Evolutionary conservation across 2,329 filamentous ascomycete genomes (phyloP).

Genomic region (Fusarium sp.): DNA sequence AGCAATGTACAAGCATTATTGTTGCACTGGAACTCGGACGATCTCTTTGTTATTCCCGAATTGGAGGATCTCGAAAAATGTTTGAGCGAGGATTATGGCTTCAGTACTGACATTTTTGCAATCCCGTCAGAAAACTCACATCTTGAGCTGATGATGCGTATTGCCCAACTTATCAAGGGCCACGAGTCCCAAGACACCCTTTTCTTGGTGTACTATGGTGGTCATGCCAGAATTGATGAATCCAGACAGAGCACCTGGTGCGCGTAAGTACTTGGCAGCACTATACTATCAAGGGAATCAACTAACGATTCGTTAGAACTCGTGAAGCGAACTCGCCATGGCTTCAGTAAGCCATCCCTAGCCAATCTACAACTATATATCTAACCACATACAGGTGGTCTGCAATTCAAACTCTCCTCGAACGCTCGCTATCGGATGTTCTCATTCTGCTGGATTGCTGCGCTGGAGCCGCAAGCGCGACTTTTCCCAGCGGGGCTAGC

Average conservation of each 20-base stretch:
- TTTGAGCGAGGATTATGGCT: constrained; percentile 67
- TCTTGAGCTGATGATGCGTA: constrained; percentile 68
- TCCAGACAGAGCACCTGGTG: constrained; percentile 72
- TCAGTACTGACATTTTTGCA: constrained; percentile 68
- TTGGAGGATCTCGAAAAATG: constrained; percentile 68
- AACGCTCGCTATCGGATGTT: constrained; percentile 68
- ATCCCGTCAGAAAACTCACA: constrained; percentile 71
- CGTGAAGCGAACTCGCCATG: constrained; percentile 65
- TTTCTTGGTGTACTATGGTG: constrained; percentile 70
- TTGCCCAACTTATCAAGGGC: constrained; percentile 68
- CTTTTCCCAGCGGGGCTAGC: constrained; percentile 68
- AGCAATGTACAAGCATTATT: constrained; percentile 67
- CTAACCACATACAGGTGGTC: constrained; percentile 61
- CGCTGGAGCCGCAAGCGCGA: constrained; percentile 70
- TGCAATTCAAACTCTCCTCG: constrained; percentile 69
- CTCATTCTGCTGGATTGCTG: constrained; percentile 71
- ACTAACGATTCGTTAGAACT: constrained; percentile 54
- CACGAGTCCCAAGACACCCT: constrained; percentile 67
- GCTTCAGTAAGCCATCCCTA: constrained; percentile 60
- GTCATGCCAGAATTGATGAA: constrained; percentile 70
- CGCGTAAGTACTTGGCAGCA: constrained; percentile 57
- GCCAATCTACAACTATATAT: not conserved
- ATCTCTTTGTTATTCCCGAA: constrained; percentile 69
- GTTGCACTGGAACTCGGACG: constrained; percentile 69
- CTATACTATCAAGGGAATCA: not conserved